These are phyloP conservation scores for Penicillium simplicissimum DNA, from an alignment of 495 filamentous ascomycete species.

Conservation along the genomic window DNA sequence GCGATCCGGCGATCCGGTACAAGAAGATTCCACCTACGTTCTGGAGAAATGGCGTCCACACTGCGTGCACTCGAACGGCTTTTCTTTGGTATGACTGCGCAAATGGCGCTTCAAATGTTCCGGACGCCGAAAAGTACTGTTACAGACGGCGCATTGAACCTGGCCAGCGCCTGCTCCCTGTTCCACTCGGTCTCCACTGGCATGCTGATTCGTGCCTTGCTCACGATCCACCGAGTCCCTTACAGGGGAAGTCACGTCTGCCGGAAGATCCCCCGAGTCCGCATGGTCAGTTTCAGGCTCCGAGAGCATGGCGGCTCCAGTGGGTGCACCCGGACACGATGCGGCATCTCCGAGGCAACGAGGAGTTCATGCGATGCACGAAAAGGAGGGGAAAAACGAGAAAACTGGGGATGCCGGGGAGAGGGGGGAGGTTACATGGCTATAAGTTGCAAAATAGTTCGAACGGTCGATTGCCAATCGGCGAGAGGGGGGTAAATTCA, in stretches of 20 bases:
- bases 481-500: background rate
- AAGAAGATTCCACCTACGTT: conserved; percentile 38
- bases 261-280: conserved; percentile 24
- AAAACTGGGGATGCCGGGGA: background rate
- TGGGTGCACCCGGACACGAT: conserved; percentile 14
- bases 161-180: conserved; percentile 24
- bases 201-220: conserved; percentile 11
- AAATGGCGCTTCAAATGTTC: conserved; percentile 75
- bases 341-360: conserved; percentile 19
- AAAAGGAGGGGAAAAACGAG: conserved; percentile 18
- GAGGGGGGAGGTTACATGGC: background rate
- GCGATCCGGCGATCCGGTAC: background rate
- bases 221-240: conserved; percentile 10
- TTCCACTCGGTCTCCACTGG: conserved; percentile 25
- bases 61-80: conserved; percentile 65
- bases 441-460: conserved; percentile 1
- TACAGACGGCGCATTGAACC: conserved; percentile 51
- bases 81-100: conserved; percentile 69
- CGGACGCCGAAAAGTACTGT: conserved; percentile 61
- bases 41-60: conserved; percentile 68
- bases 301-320: conserved; percentile 36
- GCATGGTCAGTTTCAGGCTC: conserved; percentile 28
- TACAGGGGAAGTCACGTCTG: background rate
- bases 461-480: background rate
- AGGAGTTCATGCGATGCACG: background rate